These are phyloP conservation scores for Dioscorea alata DNA, from an alignment of 106 monocot genomes.

Conservation along the genomic window DNA sequence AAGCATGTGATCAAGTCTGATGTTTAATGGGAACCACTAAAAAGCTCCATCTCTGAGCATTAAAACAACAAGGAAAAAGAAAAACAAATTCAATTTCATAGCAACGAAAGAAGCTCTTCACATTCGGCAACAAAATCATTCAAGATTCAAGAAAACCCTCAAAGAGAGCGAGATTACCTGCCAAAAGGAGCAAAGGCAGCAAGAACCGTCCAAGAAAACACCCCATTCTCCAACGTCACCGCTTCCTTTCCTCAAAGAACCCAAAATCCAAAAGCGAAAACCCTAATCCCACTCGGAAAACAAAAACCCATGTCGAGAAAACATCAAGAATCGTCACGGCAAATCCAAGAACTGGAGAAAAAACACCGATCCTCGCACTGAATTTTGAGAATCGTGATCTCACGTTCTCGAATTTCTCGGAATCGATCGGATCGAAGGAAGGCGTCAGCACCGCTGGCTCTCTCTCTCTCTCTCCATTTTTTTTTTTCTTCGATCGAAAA, in stretches of 20 bases:
- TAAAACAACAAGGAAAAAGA: neutral
- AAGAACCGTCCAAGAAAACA: constrained; percentile 30
- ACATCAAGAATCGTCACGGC: neutral
- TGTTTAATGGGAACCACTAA: neutral
- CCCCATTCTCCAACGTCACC: constrained; percentile 20
- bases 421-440: too few relatives aligned
- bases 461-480: too few relatives aligned
- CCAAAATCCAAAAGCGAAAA: neutral
- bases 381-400: too few relatives aligned
- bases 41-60: neutral
- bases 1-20: neutral
- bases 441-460: too few relatives aligned
- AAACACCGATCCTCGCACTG: too few relatives aligned
- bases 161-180: constrained; percentile 12
- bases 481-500: too few relatives aligned
- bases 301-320: constrained; percentile 7
- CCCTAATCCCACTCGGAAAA: neutral
- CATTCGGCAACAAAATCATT: neutral
- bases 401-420: too few relatives aligned
- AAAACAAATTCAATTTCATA: neutral
- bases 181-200: constrained; percentile 40
- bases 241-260: neutral
- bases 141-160: neutral
- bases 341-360: too few relatives aligned
- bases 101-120: neutral